A percentile compares a stretch with the other conserved stretches of the same genome.
phyloP scores from a whole-genome alignment of 208 protist genomes.

The Sergeia podlipaevii region DNA sequence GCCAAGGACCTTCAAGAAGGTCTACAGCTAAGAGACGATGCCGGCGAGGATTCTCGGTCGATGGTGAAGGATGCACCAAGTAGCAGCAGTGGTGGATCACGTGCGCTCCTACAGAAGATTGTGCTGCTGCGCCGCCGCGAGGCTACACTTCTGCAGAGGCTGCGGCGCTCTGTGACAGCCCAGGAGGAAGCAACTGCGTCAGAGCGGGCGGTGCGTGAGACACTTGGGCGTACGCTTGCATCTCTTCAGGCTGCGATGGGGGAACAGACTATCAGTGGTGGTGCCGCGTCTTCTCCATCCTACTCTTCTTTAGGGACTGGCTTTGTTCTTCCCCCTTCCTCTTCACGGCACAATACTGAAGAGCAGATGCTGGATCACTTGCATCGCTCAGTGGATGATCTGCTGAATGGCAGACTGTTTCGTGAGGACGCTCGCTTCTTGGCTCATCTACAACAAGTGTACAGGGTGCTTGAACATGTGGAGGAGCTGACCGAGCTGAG shows the following conservation, averaged over 20 bases:
- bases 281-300: no score
- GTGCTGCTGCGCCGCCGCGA: conserved; percentile 80
- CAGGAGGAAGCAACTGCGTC: conserved; percentile 42
- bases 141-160: conserved; percentile 66
- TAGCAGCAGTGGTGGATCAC: no score
- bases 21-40: conserved; percentile 7
- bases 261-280: no score
- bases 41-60: no score
- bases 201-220: conserved; percentile 30
- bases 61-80: conserved; percentile 32
- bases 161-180: conserved; percentile 52
- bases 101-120: conserved; percentile 78
- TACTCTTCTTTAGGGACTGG: no score
- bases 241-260: conserved; percentile 65
- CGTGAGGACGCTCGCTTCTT: conserved; percentile 76
- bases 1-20: conserved; percentile 51
- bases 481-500: conserved; percentile 53
- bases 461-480: conserved; percentile 42
- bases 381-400: conserved; percentile 27
- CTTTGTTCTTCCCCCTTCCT: conserved; percentile 74
- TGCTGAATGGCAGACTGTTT: conserved; percentile 60
- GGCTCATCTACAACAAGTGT: conserved; percentile 57
- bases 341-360: conserved; percentile 38
- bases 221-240: conserved; percentile 54
- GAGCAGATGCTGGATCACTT: conserved; percentile 55